Base-by-base conservation (phyloP, 192 early-diverging fungal genomes). In the Umbelopsis ramanniana region DNA sequence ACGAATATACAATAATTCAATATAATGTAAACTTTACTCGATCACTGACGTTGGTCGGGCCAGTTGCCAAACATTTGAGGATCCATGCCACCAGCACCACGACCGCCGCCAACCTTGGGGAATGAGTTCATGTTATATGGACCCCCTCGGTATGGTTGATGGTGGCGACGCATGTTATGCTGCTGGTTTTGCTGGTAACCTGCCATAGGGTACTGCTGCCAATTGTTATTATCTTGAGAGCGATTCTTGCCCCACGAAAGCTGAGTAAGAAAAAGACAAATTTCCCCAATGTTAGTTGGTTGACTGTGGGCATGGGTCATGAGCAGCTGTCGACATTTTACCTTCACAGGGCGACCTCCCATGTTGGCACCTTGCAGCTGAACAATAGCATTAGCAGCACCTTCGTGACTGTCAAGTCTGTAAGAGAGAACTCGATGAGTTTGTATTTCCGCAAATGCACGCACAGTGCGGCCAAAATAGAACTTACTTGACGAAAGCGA, bases 181-280 rank as follows among this genome's bases (percentile, higher is more conserved):
- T 40, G 57, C 48, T 67, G 47, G 26, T 68, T 24, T 33, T 76
- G 70, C 47, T 76, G 75, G 40, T 71, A 55, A 11, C 46, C 66
- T 22, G 46, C 52, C 11, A 46, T 52, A 37, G 66, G 66, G n/a
- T 77, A 71, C 46, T 73, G 55, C 1, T 73, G 55, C 76, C 76
- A 77, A 33, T 72, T 68, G 2, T 47, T 68, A n/a, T n/a, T n/a
- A 2, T 60, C 71, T 22, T 71, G 52, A 55, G 84, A 75, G 45
- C 92, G 85, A 73, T 94, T 93, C 82, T 93, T 94, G 70, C 95
- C 95, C 95, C 95, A 96, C 22, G 95, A 95, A 80, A 90, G 87
- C 85, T 84, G 52, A 19, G n/a, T n/a, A n/a, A n/a, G n/a, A n/a
- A 10, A 2, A 22, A 17, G 12, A 24, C 66, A 24, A 43, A 77